Base-by-base conservation (phyloP, 2,329 filamentous ascomycete species). In the Bipolaris gigantea region DNA sequence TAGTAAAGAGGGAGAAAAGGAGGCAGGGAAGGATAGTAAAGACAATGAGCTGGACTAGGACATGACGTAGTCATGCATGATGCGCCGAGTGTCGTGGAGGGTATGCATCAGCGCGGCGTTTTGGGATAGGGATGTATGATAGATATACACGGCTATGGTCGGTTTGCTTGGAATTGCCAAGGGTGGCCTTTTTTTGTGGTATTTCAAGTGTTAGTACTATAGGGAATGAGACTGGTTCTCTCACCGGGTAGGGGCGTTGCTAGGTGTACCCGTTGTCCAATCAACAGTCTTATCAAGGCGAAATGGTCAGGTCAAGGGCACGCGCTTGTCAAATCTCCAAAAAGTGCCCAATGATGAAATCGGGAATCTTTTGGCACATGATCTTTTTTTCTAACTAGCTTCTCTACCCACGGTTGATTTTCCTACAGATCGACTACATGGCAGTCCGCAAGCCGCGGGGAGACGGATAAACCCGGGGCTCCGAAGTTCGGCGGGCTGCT, bases 11-110 rank as follows among this genome's bases (percentile, higher is more conserved):
- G 13, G 21, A 45, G 51, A 41, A 49, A 27, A 13, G 55, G 53
- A 42, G 61, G 63, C 34, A 62, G 60, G 39, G 64, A 45, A 60
- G 48, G 54, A 41, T 59, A 62, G 33, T 60, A 60, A 46, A 64
- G 39, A 60, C 27, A 46, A 55, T 15, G 65, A 65, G 1, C 16
- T 67, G 39, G 65, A 67, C 48, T 66, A 50, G 52, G 21, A 23
- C 15, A 13, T 23, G 2, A 23, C 27, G 10, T 30, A 30, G 5
- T 21, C 8, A 18, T 40, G 19, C 13, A 10, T 32, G 11, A 13
- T 15, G 30, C 9, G 6, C 8, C 9, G 13, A n/a, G 27, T 16
- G 35, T 2, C 9, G 18, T 47, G 16, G 35, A 18, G 19, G 25
- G 30, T 35, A 25, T 45, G 40, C 27, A 54, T 48, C 39, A 34